Percentiles rank a stretch among this genome's conserved stretches.
Evolutionary conservation across 768 basidiomycete genomes (phyloP).

Genomic region (Termitomyces sp.): DNA sequence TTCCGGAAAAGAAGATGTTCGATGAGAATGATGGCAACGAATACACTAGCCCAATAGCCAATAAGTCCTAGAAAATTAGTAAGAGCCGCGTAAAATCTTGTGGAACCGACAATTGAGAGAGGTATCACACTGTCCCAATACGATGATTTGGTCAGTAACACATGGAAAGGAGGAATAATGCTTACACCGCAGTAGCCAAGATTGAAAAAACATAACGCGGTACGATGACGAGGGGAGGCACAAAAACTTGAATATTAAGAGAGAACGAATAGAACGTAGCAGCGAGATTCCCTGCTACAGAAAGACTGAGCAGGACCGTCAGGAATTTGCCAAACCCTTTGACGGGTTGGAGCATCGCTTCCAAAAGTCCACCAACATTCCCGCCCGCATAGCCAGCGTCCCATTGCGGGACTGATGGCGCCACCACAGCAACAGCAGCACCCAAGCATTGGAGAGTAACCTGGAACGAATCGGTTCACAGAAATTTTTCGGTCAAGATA

Average conservation of each 20-base stretch:
- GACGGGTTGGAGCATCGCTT: slow-evolving; percentile 65
- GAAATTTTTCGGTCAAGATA: neutral
- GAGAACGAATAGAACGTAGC: slow-evolving; percentile 79
- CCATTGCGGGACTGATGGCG: slow-evolving; percentile 57
- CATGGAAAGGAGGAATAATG: slow-evolving; percentile 2
- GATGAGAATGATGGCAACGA: slow-evolving; percentile 52
- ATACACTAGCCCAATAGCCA: slow-evolving; percentile 65
- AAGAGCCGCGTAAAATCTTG: slow-evolving; percentile 65
- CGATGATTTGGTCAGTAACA: neutral
- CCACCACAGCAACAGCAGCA: slow-evolving; percentile 59
- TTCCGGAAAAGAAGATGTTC: slow-evolving; percentile 69
- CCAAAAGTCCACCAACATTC: slow-evolving; percentile 67
- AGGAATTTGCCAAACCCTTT: slow-evolving; percentile 76
- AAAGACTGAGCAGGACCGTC: slow-evolving; percentile 74
- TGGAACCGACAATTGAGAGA: slow-evolving; percentile 68
- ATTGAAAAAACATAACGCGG: slow-evolving; percentile 78
- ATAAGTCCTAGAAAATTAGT: slow-evolving; percentile 72
- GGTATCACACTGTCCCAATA: slow-evolving; percentile 51
- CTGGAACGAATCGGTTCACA: slow-evolving; percentile 13
- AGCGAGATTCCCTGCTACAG: slow-evolving; percentile 78
- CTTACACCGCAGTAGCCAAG: slow-evolving; percentile 66
- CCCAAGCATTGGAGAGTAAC: slow-evolving; percentile 46
- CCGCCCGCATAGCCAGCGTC: slow-evolving; percentile 46
- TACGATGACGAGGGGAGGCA: slow-evolving; percentile 52
- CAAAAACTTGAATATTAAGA: slow-evolving; percentile 64